Evolutionary conservation across 306 rosid genomes (phyloP).

Genomic region (Ammopiptanthus mongolicus): DNA sequence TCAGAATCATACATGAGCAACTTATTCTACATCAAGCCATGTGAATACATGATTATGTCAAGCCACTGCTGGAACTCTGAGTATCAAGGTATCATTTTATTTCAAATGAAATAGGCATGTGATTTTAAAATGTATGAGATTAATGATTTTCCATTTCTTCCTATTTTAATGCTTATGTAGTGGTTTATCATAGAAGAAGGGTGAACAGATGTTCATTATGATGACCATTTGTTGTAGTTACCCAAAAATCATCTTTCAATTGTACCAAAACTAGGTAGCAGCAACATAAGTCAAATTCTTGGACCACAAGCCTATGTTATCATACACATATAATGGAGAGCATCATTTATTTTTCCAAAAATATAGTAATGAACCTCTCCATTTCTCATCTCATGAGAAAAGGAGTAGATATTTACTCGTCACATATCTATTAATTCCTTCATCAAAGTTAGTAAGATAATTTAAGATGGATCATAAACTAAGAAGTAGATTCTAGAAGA

Average conservation of each 20-base stretch:
- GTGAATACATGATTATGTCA: slow-evolving; percentile 10
- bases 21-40: slow-evolving; percentile 44
- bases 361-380: no score
- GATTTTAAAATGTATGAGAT: slow-evolving; percentile 1
- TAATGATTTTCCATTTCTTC: slow-evolving; percentile 4
- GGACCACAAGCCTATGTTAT: no score
- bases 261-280: no score
- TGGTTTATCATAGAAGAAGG: background rate
- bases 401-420: no score
- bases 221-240: background rate
- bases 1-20: slow-evolving; percentile 70
- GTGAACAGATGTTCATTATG: slow-evolving; percentile 4
- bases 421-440: no score
- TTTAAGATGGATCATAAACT: no score
- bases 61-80: slow-evolving; percentile 3
- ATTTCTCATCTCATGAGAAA: no score
- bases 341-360: no score
- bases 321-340: no score
- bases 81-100: background rate
- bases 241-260: background rate
- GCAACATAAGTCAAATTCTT: no score
- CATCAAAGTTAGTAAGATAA: no score
- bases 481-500: no score
- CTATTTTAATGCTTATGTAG: background rate
- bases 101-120: background rate